These are phyloP conservation scores for Vitis vinifera DNA, from an alignment of 164 flowering plant species.

Conservation along the genomic window ASM3070453v1 NC_081809.1:4113501-4114000, in stretches of 20 bases:
- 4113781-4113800: conserved; percentile 32
- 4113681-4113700: conserved; percentile 56
- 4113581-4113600: conserved; percentile 19
- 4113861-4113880: background rate
- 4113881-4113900: background rate
- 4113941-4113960: background rate
- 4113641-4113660: background rate
- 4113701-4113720: conserved; percentile 31
- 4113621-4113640: background rate
- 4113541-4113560: conserved; percentile 57
- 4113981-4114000: too few species aligned
- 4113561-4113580: conserved; percentile 58
- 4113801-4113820: background rate
- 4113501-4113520: conserved; percentile 56
- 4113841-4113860: background rate
- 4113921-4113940: background rate
- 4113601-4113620: too few species aligned
- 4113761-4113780: conserved; percentile 65
- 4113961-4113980: too few species aligned
- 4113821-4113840: background rate
- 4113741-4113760: conserved; percentile 78
- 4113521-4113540: conserved; percentile 62
- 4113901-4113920: too few species aligned
- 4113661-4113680: conserved; percentile 16
- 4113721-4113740: conserved; percentile 54